phyloP scores from a whole-genome alignment of 2,329 filamentous ascomycete species.

The Hypoxylon sp. region DNA sequence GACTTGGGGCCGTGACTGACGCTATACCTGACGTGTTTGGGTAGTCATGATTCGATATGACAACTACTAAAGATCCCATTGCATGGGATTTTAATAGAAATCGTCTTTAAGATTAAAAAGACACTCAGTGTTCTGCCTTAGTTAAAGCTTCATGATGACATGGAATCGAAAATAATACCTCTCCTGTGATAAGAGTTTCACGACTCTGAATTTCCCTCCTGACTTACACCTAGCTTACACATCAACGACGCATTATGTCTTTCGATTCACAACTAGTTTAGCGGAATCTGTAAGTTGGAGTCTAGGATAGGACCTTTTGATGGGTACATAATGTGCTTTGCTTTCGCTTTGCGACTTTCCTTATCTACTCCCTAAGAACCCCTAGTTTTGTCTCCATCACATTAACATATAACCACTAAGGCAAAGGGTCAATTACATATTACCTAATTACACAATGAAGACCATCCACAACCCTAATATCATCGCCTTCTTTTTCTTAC shows the following conservation, averaged over 20 bases:
- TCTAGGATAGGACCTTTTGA: not conserved
- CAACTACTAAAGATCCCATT: not conserved
- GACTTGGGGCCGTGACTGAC: not conserved
- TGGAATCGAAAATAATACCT: not conserved
- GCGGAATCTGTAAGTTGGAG: not conserved
- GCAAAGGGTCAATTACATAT: not conserved
- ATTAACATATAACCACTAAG: not conserved
- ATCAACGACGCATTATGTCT: not conserved
- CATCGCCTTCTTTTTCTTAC: not conserved
- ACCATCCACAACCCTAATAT: not conserved
- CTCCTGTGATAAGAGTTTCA: not conserved
- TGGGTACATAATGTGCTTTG: not conserved
- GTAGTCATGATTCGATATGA: not conserved
- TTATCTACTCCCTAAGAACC: not conserved
- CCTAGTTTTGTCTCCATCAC: not conserved
- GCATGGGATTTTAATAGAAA: not conserved
- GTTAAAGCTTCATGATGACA: not conserved
- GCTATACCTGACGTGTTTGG: not conserved
- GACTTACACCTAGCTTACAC: not conserved
- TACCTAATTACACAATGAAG: slow-evolving; percentile 8
- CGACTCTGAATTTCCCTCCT: not conserved
- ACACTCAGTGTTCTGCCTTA: not conserved
- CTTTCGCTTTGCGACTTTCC: not conserved
- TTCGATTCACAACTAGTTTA: not conserved
- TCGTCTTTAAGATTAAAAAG: not conserved